These are phyloP conservation scores for Boechera retrofracta DNA, from an alignment of 345 rosid genomes.

Conservation along the genomic window DNA sequence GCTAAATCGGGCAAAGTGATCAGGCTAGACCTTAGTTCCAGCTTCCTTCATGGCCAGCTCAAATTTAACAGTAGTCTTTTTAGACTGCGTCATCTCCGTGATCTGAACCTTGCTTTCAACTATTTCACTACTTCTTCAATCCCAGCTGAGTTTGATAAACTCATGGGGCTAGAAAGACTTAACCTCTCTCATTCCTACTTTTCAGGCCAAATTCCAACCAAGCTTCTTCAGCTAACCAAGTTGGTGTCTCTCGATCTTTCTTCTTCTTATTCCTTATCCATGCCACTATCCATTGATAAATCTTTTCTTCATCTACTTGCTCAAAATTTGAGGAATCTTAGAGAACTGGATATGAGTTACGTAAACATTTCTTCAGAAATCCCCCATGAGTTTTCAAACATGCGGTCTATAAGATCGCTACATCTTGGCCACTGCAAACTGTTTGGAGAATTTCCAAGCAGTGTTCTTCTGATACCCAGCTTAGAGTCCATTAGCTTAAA, in stretches of 20 bases:
- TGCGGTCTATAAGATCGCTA: not conserved
- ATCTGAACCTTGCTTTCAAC: not conserved
- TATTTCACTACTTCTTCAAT: not conserved
- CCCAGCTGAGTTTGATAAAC: not conserved
- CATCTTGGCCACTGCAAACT: not conserved
- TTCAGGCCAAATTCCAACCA: not conserved
- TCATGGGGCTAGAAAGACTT: not conserved
- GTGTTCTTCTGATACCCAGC: not conserved
- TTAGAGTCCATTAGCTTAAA: not conserved
- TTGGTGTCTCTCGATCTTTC: conserved; percentile 19
- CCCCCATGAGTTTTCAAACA: no score
- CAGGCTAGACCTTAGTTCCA: not conserved
- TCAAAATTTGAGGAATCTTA: no score
- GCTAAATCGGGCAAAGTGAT: not conserved
- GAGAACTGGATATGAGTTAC: no score
- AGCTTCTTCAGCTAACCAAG: conserved; percentile 7
- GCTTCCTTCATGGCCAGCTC: not conserved
- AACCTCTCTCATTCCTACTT: not conserved
- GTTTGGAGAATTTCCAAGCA: conserved; percentile 1
- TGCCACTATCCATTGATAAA: not conserved
- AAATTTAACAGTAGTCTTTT: not conserved
- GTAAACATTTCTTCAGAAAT: no score
- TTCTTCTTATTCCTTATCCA: no score
- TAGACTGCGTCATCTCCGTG: not conserved
- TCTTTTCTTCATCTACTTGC: not conserved